These are phyloP conservation scores for Magnaporthiopsis poae DNA, from an alignment of 2,329 filamentous ascomycete genomes.

Conservation along the genomic window DNA sequence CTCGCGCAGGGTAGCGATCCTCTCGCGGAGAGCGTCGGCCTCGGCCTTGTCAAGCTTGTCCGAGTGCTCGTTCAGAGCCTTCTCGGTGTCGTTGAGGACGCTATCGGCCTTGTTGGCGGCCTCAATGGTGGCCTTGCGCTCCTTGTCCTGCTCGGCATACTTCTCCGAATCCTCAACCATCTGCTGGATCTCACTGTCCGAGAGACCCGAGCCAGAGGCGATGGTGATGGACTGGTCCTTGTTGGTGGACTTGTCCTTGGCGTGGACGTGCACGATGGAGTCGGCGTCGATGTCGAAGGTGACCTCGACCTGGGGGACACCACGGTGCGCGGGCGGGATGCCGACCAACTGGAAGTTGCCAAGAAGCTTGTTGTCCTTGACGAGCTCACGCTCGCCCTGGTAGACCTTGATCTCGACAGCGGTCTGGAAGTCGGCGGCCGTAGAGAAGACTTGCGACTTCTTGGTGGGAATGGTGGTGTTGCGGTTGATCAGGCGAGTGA, in stretches of 20 bases:
- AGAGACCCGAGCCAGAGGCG: slow-evolving; percentile 92
- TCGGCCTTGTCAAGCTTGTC: slow-evolving; percentile 95
- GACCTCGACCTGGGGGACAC: slow-evolving; percentile 92
- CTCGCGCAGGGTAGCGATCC: slow-evolving; percentile 77
- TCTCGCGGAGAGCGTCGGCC: slow-evolving; percentile 85
- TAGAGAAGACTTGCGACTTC: slow-evolving; percentile 98
- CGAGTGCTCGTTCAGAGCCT: slow-evolving; percentile 91
- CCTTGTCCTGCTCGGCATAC: slow-evolving; percentile 89
- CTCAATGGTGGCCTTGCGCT: slow-evolving; percentile 91
- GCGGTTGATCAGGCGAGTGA: slow-evolving; percentile 95
- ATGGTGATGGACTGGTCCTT: slow-evolving; percentile 99
- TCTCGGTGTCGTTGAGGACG: slow-evolving; percentile 94
- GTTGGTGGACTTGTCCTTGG: slow-evolving; percentile 98
- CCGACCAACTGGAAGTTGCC: slow-evolving; percentile 99
- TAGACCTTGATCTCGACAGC: slow-evolving; percentile 99
- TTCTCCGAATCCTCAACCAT: slow-evolving; percentile 98
- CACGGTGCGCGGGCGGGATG: slow-evolving; percentile 89
- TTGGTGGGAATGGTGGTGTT: slow-evolving; percentile 99
- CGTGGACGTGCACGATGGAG: slow-evolving; percentile 93
- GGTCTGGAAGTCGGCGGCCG: slow-evolving; percentile 94
- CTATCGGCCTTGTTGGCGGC: slow-evolving; percentile 94
- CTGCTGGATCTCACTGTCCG: slow-evolving; percentile 84
- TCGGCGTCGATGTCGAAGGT: slow-evolving; percentile 98
- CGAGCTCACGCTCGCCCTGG: slow-evolving; percentile 99
- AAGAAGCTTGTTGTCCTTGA: slow-evolving; percentile 95